These are phyloP conservation scores for Entoloma clypeatum DNA, from an alignment of 1,284 basidiomycete genomes.

Conservation along the genomic window DNA sequence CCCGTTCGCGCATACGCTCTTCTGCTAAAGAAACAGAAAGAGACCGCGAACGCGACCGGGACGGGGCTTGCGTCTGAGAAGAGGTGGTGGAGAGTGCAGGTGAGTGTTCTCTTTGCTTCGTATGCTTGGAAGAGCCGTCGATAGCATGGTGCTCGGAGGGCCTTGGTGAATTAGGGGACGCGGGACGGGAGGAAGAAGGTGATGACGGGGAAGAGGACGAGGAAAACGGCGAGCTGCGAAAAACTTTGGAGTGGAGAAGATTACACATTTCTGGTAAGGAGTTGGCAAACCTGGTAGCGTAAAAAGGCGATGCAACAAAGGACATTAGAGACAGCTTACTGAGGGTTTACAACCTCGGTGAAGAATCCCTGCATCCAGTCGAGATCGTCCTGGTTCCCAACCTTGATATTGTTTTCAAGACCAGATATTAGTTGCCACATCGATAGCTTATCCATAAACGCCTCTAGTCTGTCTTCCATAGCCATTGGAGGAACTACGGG, in stretches of 20 bases:
- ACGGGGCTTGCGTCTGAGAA: conserved; percentile 20
- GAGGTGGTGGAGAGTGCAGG: conserved; percentile 23
- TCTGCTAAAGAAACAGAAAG: conserved; percentile 59
- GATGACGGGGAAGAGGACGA: conserved; percentile 43
- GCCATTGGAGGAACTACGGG: conserved; percentile 22
- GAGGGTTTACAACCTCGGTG: conserved; percentile 57
- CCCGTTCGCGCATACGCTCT: conserved; percentile 44
- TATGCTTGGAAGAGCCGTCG: conserved; percentile 8
- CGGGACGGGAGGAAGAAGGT: conserved; percentile 24
- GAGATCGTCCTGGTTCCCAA: conserved; percentile 28
- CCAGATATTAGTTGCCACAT: conserved; percentile 66
- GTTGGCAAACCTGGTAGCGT: conserved; percentile 49
- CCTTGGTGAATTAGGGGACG: conserved; percentile 22
- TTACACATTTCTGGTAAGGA: conserved; percentile 51
- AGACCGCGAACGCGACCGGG: conserved; percentile 54
- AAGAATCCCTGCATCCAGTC: conserved; percentile 75
- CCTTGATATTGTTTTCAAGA: conserved; percentile 19
- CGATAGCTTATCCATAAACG: conserved; percentile 72
- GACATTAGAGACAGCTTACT: conserved; percentile 42
- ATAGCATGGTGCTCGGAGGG: conserved; percentile 7
- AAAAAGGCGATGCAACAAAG: background rate
- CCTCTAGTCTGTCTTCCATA: conserved; percentile 54
- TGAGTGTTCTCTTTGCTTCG: conserved; percentile 22
- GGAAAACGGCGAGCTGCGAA: conserved; percentile 55
- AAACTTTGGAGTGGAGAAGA: conserved; percentile 64